Conservation (phyloP, 2,329 filamentous ascomycete genomes). For the Elsinoe batatas region DNA sequence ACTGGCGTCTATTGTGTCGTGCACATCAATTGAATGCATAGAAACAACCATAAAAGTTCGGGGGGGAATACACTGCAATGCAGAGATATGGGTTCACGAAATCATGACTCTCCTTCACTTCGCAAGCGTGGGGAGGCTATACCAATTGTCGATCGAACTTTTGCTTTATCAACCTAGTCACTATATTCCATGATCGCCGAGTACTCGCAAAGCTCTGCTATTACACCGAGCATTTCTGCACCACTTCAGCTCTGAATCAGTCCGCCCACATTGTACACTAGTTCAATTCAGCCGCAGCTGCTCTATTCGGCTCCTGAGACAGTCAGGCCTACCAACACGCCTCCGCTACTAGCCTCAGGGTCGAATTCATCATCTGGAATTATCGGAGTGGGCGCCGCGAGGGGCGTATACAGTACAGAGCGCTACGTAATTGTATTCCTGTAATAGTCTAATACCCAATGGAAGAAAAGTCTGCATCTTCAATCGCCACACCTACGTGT, state of each 20-base stretch:
- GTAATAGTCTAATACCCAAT: not conserved
- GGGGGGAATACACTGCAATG: not conserved
- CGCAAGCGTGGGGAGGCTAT: not conserved
- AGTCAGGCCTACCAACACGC: not conserved
- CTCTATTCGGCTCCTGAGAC: not conserved
- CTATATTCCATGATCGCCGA: too few species aligned
- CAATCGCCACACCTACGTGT: too few species aligned
- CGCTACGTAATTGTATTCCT: constrained; percentile 3
- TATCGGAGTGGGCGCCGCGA: too few species aligned
- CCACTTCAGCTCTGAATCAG: too few species aligned
- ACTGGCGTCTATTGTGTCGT: not conserved
- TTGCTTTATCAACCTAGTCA: not conserved
- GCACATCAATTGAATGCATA: not conserved
- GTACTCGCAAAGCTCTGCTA: too few species aligned
- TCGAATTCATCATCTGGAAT: too few species aligned
- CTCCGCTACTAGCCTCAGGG: too few species aligned
- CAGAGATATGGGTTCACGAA: not conserved
- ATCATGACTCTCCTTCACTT: not conserved
- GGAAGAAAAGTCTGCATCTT: too few species aligned
- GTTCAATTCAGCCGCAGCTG: not conserved
- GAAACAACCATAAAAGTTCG: not conserved
- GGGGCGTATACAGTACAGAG: not conserved
- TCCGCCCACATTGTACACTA: not conserved
- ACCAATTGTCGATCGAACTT: not conserved
- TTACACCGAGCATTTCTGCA: too few species aligned